Evolutionary conservation across 2,329 filamentous ascomycete species (phyloP).

Genomic region (Fonsecaea nubica): DNA sequence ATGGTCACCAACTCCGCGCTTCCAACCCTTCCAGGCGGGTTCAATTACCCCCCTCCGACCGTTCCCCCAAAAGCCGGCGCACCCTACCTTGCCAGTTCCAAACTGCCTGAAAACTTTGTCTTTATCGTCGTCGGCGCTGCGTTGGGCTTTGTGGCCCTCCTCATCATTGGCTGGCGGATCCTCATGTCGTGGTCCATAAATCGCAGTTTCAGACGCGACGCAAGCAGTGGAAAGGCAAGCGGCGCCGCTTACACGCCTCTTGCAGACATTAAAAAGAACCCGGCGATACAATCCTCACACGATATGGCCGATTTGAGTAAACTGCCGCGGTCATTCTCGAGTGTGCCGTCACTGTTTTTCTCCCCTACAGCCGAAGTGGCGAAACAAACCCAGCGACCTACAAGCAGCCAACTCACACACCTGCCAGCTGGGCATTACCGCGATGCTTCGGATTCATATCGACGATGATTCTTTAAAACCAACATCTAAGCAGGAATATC

Average conservation of each 20-base stretch:
- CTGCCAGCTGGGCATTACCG: slow-evolving; percentile 40
- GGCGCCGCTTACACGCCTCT: slow-evolving; percentile 70
- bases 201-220: slow-evolving; percentile 84
- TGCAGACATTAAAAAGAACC: slow-evolving; percentile 48
- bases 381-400: slow-evolving; percentile 34
- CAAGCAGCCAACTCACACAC: slow-evolving; percentile 36
- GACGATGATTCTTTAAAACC: slow-evolving; percentile 17
- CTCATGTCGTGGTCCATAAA: slow-evolving; percentile 90
- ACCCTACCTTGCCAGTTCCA: slow-evolving; percentile 89
- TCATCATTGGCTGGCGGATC: slow-evolving; percentile 85
- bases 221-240: slow-evolving; percentile 69
- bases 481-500: background rate
- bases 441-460: slow-evolving; percentile 34
- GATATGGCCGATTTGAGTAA: slow-evolving; percentile 43
- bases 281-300: slow-evolving; percentile 43
- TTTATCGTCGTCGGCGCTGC: slow-evolving; percentile 94
- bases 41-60: slow-evolving; percentile 72
- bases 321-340: slow-evolving; percentile 37
- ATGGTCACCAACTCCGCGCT: slow-evolving; percentile 44
- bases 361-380: slow-evolving; percentile 75
- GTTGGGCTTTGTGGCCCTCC: slow-evolving; percentile 79
- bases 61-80: slow-evolving; percentile 84
- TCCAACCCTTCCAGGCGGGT: slow-evolving; percentile 63
- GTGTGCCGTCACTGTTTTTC: slow-evolving; percentile 78
- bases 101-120: slow-evolving; percentile 86